phyloP scores from a whole-genome alignment of 768 basidiomycete species.

The Mrakia hoshinonis region DNA sequence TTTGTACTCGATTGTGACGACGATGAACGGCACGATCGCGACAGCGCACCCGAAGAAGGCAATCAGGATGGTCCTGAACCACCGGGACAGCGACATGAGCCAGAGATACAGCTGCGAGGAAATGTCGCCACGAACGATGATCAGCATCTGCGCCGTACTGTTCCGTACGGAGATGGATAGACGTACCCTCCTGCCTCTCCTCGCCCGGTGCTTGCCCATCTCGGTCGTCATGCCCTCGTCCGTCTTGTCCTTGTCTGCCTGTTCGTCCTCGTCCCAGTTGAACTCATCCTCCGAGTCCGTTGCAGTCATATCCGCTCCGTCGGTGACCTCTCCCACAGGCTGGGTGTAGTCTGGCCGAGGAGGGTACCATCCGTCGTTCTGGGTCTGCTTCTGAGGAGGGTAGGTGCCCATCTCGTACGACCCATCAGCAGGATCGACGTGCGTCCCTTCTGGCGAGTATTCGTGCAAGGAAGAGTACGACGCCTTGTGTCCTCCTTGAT shows the following conservation, averaged over 20 bases:
- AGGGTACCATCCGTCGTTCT: background rate
- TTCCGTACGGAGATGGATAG: too few species aligned
- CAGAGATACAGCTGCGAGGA: conserved; percentile 2
- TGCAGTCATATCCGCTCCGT: conserved; percentile 33
- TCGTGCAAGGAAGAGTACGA: background rate
- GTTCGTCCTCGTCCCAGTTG: conserved; percentile 61
- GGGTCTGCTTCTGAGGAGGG: background rate
- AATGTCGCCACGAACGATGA: too few species aligned
- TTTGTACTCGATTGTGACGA: conserved; percentile 57
- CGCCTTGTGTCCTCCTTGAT: background rate
- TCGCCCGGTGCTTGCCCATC: conserved; percentile 14
- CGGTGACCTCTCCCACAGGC: background rate
- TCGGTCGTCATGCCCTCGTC: conserved; percentile 49
- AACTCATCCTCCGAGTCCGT: conserved; percentile 63
- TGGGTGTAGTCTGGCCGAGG: conserved; percentile 4
- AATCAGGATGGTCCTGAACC: conserved; percentile 47
- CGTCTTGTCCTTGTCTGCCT: conserved; percentile 47
- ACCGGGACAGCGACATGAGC: conserved; percentile 18
- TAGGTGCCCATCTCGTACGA: background rate
- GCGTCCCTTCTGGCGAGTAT: background rate
- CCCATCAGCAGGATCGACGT: background rate
- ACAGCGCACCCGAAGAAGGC: conserved; percentile 55
- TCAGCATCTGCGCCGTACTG: too few species aligned
- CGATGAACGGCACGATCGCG: conserved; percentile 60
- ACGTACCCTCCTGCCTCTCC: conserved; percentile 21